Base-by-base conservation (phyloP, 192 early-diverging fungal genomes). In the Entophlyctis luteolus region DNA sequence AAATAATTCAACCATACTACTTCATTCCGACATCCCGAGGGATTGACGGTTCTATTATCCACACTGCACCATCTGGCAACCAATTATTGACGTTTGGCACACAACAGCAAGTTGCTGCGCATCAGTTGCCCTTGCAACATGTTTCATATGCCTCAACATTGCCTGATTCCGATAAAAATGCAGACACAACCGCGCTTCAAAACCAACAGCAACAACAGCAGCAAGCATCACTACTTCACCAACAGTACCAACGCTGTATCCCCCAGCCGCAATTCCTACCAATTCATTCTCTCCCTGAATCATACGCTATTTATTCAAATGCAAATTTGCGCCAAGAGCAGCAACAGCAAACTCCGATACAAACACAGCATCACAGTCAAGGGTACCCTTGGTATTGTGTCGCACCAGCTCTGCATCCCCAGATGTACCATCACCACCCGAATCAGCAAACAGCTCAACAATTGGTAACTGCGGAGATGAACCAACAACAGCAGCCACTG, bases 1-100 rank as follows among this genome's bases (percentile, higher is more conserved):
- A 42, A 14, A 47, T 63, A 48, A 63, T 63, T 1, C 62, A 63
- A 4, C 62, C 62, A 33, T 63, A 63, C 32, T 63, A 63, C 36
- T 50, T 63, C 14, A 38, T 63, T 29, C 62, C 62, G n/a, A 35
- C 55, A 20, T 6, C 31, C 22, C 55, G 55, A 4, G 62, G 47
- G 0, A 0, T 48, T 10, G 62, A 63, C 50, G 62, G 62, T 14
- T 63, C 62, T 10, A 49, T 63, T 6, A 46, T 63, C 6, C 48
- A 48, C 35, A 29, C 45, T n/a, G 42, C 62, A 50, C 23, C 62
- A 42, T 18, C 18, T 27, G 23, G 58, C 38, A 12, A 8, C 49
- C 49, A 6, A 8, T 28, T 10, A 10, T 28, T 16, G 22, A 52
- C 5, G 22, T 52, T 52, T 28, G 22, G 22, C 10, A 20, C 6